Conservation (phyloP, 768 basidiomycete genomes). For the Leccinum ochraceum region DNA sequence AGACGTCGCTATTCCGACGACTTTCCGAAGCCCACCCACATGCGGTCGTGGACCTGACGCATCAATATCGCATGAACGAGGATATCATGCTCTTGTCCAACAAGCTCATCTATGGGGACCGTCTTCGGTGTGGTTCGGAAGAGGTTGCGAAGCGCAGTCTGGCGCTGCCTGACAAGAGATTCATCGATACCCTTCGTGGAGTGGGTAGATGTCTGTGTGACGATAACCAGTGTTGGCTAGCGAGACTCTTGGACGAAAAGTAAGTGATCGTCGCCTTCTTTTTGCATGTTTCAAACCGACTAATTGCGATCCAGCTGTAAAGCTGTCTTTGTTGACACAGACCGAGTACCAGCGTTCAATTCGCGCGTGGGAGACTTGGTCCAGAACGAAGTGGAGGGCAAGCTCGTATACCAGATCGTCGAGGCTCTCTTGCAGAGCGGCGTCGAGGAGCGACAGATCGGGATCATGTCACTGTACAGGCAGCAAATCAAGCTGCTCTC, state of each 20-base stretch:
- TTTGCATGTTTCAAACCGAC: neutral
- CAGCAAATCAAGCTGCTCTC: constrained; percentile 93
- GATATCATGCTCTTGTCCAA: constrained; percentile 95
- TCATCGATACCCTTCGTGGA: constrained; percentile 47
- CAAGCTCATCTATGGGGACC: constrained; percentile 76
- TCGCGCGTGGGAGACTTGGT: constrained; percentile 85
- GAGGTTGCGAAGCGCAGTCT: constrained; percentile 63
- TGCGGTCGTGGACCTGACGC: constrained; percentile 79
- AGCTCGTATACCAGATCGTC: constrained; percentile 63
- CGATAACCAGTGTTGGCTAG: constrained; percentile 66
- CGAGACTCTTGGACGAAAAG: constrained; percentile 63
- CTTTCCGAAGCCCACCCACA: constrained; percentile 86
- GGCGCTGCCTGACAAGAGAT: constrained; percentile 47
- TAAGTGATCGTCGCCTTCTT: constrained; percentile 31
- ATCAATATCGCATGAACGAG: constrained; percentile 96
- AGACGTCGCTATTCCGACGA: constrained; percentile 85
- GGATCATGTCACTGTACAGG: constrained; percentile 88
- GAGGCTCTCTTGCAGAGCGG: constrained; percentile 68
- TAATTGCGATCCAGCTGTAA: constrained; percentile 54
- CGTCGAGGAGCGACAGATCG: constrained; percentile 69
- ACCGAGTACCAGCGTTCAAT: constrained; percentile 74
- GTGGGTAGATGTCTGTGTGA: constrained; percentile 31
- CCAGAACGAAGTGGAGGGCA: constrained; percentile 84
- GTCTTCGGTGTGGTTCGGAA: constrained; percentile 77
- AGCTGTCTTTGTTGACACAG: constrained; percentile 95